Conservation (phyloP, 169 alveolate genomes). For the Eimeria praecox region DNA sequence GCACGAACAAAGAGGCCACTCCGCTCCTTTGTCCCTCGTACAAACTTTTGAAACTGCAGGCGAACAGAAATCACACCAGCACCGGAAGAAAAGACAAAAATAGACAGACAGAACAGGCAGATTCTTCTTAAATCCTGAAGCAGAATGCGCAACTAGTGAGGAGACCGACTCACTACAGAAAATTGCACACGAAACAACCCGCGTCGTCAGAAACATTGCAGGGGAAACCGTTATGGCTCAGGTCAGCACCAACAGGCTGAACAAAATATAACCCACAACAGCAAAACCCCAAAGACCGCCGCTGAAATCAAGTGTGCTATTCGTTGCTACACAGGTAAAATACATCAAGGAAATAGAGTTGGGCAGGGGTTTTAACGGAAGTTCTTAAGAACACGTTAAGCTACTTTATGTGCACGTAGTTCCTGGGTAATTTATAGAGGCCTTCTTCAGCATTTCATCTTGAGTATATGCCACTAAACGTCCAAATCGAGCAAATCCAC, state of each 20-base stretch:
- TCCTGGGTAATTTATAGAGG: not conserved
- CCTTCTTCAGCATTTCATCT: not conserved
- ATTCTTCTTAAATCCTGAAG: not conserved
- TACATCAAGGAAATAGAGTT: not conserved
- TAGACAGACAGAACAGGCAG: not conserved
- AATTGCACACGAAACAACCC: conserved; percentile 56
- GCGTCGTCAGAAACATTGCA: conserved; percentile 47
- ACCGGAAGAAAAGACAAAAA: not conserved
- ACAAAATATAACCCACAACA: not conserved
- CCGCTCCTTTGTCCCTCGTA: conserved; percentile 34
- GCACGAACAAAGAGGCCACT: conserved; percentile 41
- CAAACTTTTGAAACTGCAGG: conserved; percentile 34
- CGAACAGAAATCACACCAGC: not conserved
- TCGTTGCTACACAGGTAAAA: not conserved
- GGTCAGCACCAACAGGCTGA: conserved; percentile 50
- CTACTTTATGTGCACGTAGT: not conserved
- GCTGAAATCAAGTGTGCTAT: not conserved
- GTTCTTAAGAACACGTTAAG: not conserved
- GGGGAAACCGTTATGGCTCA: conserved; percentile 23
- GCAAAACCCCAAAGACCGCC: not conserved
- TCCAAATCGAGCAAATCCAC: not conserved
- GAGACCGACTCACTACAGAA: conserved; percentile 13
- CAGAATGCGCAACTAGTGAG: not conserved
- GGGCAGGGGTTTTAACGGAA: not conserved
- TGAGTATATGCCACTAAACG: not conserved